These are phyloP conservation scores for Ceratocystis destructans DNA, from an alignment of 2,329 filamentous ascomycete species.

Conservation along the genomic window DNA sequence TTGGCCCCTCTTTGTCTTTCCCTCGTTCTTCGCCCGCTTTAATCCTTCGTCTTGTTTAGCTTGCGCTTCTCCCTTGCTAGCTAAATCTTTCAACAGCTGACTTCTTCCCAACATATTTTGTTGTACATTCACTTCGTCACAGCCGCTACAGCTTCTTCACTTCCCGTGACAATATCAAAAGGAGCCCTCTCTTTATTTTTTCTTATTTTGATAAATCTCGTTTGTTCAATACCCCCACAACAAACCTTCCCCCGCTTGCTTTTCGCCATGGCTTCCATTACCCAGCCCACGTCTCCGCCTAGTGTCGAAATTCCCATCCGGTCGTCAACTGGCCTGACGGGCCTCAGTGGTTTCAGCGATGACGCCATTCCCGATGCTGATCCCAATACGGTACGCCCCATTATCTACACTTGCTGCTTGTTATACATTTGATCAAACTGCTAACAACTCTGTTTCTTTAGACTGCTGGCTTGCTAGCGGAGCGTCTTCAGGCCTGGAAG, in stretches of 20 bases:
- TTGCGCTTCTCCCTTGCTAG: background rate
- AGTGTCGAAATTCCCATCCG: conserved; percentile 13
- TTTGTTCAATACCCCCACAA: background rate
- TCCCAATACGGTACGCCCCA: conserved; percentile 37
- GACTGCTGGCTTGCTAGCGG: conserved; percentile 68
- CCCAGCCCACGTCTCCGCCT: conserved; percentile 11
- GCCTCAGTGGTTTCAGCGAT: conserved; percentile 35
- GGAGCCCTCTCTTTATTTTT: background rate
- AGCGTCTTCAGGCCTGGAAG: conserved; percentile 90
- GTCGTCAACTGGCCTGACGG: conserved; percentile 15
- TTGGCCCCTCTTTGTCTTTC: conserved; percentile 9
- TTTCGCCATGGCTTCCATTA: conserved; percentile 13
- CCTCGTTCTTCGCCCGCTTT: background rate
- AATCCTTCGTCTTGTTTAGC: background rate
- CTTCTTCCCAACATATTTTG: conserved; percentile 2
- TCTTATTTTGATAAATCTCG: conserved; percentile 19
- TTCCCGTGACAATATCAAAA: background rate
- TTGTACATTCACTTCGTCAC: background rate
- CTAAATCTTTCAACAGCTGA: background rate
- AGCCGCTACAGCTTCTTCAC: background rate
- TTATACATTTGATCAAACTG: background rate
- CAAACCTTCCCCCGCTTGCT: background rate
- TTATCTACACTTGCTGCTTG: background rate
- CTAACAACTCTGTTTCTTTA: conserved; percentile 25
- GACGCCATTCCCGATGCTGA: conserved; percentile 46